Conservation (phyloP, 1,139 yeast species). For the Candida sp. region DNA sequence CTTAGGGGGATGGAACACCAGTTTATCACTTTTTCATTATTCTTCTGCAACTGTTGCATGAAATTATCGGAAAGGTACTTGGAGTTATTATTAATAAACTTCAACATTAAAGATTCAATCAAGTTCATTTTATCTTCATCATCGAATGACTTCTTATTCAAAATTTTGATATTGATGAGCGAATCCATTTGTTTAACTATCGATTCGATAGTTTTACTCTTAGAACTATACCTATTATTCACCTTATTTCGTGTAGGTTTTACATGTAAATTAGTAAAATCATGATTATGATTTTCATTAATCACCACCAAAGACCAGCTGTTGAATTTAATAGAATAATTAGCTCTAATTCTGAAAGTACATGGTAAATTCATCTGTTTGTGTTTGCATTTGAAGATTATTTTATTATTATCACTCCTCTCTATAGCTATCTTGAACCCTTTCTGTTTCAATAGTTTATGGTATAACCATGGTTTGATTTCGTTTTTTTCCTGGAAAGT, state of each 20-base stretch:
- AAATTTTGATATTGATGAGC: slow-evolving; percentile 1
- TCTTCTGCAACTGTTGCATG: neutral
- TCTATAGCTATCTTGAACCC: slow-evolving; percentile 67
- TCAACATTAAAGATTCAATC: slow-evolving; percentile 7
- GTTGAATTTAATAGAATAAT: slow-evolving; percentile 52
- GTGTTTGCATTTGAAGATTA: slow-evolving; percentile 66
- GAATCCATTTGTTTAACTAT: neutral
- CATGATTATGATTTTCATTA: slow-evolving; percentile 50
- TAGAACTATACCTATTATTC: neutral
- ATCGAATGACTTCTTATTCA: neutral
- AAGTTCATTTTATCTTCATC: slow-evolving; percentile 6
- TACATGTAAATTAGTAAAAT: slow-evolving; percentile 7
- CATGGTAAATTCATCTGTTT: slow-evolving; percentile 36
- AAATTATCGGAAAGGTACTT: slow-evolving; percentile 1
- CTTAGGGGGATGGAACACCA: slow-evolving; percentile 28
- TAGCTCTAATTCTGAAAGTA: slow-evolving; percentile 70
- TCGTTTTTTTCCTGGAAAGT: slow-evolving; percentile 23
- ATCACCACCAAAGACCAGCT: slow-evolving; percentile 62
- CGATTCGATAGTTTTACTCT: slow-evolving; percentile 1
- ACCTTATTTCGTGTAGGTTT: neutral
- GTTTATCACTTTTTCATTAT: slow-evolving; percentile 2
- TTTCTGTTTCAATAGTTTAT: slow-evolving; percentile 36
- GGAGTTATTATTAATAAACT: slow-evolving; percentile 5
- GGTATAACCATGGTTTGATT: slow-evolving; percentile 69
- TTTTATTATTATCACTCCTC: slow-evolving; percentile 64